Evolutionary conservation across 306 rosid genomes (phyloP).

Genomic region (Senna tora): DNA sequence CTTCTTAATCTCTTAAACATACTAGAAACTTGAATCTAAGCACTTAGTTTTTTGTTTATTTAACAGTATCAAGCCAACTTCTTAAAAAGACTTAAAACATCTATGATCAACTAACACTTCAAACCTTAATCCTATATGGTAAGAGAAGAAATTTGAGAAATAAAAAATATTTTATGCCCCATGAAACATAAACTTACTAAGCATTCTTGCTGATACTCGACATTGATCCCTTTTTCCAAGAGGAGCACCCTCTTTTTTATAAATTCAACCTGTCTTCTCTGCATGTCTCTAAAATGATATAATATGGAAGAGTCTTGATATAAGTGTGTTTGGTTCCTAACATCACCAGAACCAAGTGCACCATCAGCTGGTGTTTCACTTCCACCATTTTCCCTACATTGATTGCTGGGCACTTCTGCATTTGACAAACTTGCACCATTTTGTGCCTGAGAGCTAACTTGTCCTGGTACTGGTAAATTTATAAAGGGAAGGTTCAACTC

Average conservation of each 20-base stretch:
- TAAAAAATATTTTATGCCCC: conserved; percentile 17
- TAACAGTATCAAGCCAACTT: conserved; percentile 2
- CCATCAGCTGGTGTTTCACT: conserved; percentile 43
- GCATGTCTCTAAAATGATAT: conserved; percentile 92
- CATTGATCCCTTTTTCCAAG: conserved; percentile 92
- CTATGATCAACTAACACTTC: neutral
- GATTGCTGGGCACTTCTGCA: conserved; percentile 41
- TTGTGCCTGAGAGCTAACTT: conserved; percentile 62
- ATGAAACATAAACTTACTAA: conserved; percentile 60
- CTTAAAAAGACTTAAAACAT: conserved; percentile 17
- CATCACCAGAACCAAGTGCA: conserved; percentile 46
- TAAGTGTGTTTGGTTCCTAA: conserved; percentile 61
- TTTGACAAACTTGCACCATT: conserved; percentile 43
- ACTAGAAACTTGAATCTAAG: conserved; percentile 12
- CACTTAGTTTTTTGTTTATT: conserved; percentile 9
- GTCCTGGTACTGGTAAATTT: conserved; percentile 73
- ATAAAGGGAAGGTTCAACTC: conserved; percentile 91
- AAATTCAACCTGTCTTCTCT: conserved; percentile 91
- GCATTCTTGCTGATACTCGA: conserved; percentile 83
- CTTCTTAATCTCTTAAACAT: neutral
- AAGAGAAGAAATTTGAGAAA: neutral
- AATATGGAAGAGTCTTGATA: conserved; percentile 66
- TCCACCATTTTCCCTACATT: conserved; percentile 58
- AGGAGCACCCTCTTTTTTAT: conserved; percentile 95
- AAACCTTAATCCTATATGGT: conserved; percentile 8